A percentile compares a stretch with the other conserved stretches of the same genome.
phyloP scores from a whole-genome alignment of 148 eudicot genomes.

The Salicornia ramosissima region DNA sequence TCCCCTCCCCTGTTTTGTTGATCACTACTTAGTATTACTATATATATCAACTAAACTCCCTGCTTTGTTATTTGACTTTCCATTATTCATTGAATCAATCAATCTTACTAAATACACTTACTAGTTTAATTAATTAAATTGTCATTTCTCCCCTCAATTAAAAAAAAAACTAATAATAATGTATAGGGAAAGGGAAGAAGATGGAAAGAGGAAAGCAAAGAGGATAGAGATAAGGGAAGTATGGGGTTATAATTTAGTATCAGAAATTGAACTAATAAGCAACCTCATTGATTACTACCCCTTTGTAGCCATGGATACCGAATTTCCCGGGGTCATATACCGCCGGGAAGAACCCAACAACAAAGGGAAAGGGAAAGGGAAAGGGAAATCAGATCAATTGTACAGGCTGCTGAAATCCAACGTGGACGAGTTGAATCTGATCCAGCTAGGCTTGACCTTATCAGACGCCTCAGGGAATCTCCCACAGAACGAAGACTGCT shows the following conservation, averaged over 20 bases:
- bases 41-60: no score
- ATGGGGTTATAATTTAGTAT: conserved; percentile 41
- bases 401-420: conserved; percentile 54
- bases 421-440: conserved; percentile 52
- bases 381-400: conserved; percentile 20
- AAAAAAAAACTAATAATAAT: no score
- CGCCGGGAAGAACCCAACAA: conserved; percentile 12
- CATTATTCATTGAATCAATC: no score
- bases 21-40: no score
- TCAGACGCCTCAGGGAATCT: conserved; percentile 50
- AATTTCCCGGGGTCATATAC: conserved; percentile 59
- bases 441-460: conserved; percentile 70
- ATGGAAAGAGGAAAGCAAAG: no score
- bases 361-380: no score
- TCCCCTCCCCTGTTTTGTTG: no score
- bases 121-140: no score
- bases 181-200: no score
- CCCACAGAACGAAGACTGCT: conserved; percentile 30
- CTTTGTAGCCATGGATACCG: conserved; percentile 62
- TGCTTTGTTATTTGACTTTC: no score
- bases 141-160: no score
- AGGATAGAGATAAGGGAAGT: conserved; percentile 48
- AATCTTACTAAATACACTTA: no score
- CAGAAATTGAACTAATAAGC: conserved; percentile 43
- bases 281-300: conserved; percentile 38